phyloP scores from a whole-genome alignment of 1,284 basidiomycete genomes.

The Ustilago nuda region DNA sequence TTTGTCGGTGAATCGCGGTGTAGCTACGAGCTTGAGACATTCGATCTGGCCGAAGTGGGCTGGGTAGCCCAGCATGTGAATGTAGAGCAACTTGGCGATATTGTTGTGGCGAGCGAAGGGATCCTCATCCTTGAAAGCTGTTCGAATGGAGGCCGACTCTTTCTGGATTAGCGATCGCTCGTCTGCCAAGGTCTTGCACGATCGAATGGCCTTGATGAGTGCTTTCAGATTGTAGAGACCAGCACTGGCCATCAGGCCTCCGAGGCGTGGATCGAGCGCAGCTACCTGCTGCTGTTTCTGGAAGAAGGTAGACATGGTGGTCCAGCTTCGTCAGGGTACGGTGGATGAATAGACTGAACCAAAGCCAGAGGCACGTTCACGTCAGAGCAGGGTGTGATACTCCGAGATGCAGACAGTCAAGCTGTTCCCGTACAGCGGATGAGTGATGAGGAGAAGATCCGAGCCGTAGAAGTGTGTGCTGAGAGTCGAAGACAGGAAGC shows the following conservation, averaged over 20 bases:
- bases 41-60: constrained; percentile 99
- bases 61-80: constrained; percentile 99
- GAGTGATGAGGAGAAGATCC: not conserved
- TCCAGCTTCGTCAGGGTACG: not conserved
- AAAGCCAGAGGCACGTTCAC: not conserved
- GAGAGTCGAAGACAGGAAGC: not conserved
- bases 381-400: not conserved
- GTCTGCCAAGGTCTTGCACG: constrained; percentile 91
- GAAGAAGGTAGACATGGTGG: constrained; percentile 67
- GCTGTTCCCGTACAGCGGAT: not conserved
- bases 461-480: not conserved
- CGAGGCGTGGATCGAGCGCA: constrained; percentile 68
- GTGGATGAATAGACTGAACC: not conserved
- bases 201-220: constrained; percentile 70
- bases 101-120: constrained; percentile 89
- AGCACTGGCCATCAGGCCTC: constrained; percentile 66
- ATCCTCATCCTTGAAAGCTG: constrained; percentile 93
- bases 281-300: constrained; percentile 69
- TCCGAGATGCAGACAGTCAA: not conserved
- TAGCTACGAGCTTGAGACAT: constrained; percentile 98
- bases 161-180: constrained; percentile 97
- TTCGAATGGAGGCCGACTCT: constrained; percentile 96
- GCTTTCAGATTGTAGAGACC: constrained; percentile 70
- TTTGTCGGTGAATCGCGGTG: constrained; percentile 96
- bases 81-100: constrained; percentile 97